Conservation (phyloP, 2,329 filamentous ascomycete species). For the Claviceps sorghi region DNA sequence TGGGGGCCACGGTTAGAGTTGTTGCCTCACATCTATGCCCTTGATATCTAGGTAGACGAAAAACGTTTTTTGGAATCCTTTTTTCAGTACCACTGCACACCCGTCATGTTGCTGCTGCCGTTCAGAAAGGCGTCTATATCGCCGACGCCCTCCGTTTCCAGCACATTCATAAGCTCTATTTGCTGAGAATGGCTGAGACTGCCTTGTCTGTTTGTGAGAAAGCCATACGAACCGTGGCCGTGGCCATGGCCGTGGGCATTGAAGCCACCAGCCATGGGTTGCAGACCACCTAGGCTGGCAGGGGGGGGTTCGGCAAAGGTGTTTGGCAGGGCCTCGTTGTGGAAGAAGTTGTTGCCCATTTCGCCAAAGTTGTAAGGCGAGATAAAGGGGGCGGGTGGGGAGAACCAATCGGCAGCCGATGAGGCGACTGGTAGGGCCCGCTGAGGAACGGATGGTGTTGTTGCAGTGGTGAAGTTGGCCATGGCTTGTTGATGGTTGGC, state of each 20-base stretch:
- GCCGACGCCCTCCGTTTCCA: slow-evolving; percentile 53
- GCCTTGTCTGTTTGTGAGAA: slow-evolving; percentile 41
- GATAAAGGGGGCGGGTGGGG: slow-evolving; percentile 36
- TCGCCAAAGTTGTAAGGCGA: slow-evolving; percentile 35
- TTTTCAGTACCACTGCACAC: slow-evolving; percentile 19
- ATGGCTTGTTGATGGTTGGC: not conserved
- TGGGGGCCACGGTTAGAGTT: too few relatives aligned
- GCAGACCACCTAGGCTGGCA: slow-evolving; percentile 15
- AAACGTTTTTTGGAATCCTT: not conserved
- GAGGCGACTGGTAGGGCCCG: slow-evolving; percentile 29
- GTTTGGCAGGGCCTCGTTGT: slow-evolving; percentile 22
- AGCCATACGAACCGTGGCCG: slow-evolving; percentile 12
- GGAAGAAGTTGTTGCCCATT: slow-evolving; percentile 24
- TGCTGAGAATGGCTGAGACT: slow-evolving; percentile 70
- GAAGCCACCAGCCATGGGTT: slow-evolving; percentile 15
- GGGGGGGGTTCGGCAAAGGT: slow-evolving; percentile 17
- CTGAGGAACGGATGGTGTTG: slow-evolving; percentile 26
- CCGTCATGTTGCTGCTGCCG: slow-evolving; percentile 17
- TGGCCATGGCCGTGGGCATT: slow-evolving; percentile 7
- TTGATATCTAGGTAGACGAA: too few relatives aligned
- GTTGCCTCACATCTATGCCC: not conserved
- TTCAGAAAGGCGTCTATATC: slow-evolving; percentile 48
- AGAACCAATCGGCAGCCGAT: slow-evolving; percentile 37
- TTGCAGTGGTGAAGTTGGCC: slow-evolving; percentile 14
- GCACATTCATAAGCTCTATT: slow-evolving; percentile 63